Evolutionary conservation across 306 rosid species (phyloP), one percentile per base, ranked within the genome.

Genomic region (Elaeagnus macrophylla): DNA sequence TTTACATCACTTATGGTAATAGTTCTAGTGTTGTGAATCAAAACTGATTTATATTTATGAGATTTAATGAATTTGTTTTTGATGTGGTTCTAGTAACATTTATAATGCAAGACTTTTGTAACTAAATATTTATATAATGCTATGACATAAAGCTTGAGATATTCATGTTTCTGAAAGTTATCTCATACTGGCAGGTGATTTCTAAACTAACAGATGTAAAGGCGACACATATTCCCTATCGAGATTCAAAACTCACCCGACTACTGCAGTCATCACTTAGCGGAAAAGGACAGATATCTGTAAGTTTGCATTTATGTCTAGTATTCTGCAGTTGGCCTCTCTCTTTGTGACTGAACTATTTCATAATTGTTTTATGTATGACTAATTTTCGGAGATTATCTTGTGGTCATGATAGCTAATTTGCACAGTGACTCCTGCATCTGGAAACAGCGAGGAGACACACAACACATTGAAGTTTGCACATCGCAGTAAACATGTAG

Each of bases 271-370:
- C 95, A 60, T 93, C 99, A 5, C 84, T 93, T 66, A 87, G 99
- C 54, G 99, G 99, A 66, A 95, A 93, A 61, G 99, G 99, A 44
- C 96, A 95, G 61, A 82, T 87, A 61, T 93, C 99, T 79, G 99
- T 93, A 82, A 84, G 95, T 64, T 73, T 78, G 69, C 61, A 38
- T 41, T 41, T 6, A 48, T 36, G 13, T 44, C 51, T 53, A 72
- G 50, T 51, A 61, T 42, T 42, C 11, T 50, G 15, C 59, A 12
- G 51, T 59, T 53, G 54, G 58, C 45, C 53, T 45, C 6, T 45
- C n/a, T 45, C 15, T 7, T 15, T 45, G 19, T 45, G 6, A 8
- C 8, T 12, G 49, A 45, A 12, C 6, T 10, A 41, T 7, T 12
- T 12, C 11, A 64, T 52, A 48, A 55, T 41, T 13, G 37, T 58